Base-by-base conservation (phyloP, 768 basidiomycete genomes). In the Collybia sordida region DNA sequence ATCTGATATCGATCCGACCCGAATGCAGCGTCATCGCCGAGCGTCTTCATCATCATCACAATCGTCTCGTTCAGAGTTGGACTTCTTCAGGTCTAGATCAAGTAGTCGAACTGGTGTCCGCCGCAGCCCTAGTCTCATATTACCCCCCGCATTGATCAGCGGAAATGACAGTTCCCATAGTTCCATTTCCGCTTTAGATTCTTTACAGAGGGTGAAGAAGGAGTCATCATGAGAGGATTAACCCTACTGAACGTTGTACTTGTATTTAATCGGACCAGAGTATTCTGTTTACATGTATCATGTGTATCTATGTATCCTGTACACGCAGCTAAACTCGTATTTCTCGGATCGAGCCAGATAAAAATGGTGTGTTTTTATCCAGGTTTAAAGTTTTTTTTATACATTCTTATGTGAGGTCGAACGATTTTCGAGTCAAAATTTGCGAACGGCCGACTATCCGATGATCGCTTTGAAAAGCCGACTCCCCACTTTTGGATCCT, bases 21-120 rank as follows among this genome's bases (percentile, higher is more conserved):
- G 78, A 43, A 89, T 88, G 77, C 86, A 86, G 63, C 83, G 88
- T 36, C 88, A 88, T 59, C 84, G 90, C 2, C 81, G 89, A 18
- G 85, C 87, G 3, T 90, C 88, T 0, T 90, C 88, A 0, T 66
- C 85, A 3, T 87, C 88, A 3, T 84, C 85, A 1, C 73, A 77
- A 6, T 74, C 77, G 0, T 74, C 77, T n/a, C 62, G 61, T 11
- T 76, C 79, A 2, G 75, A 72, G 24, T 62, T 63, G 41, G 77
- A 74, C 54, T 58, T 70, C 1, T 63, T 68, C 24, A 61, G 70
- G 39, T 74, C 75, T 1, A 53, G 75, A 45, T 78, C 76, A 3
- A 75, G 62, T 45, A 76, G 74, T 56, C 63, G 69, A 34, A 66
- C 73, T 2, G 68, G 70, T 36, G 50, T 67, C 6, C 60, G 64